Percentiles rank a stretch among this genome's conserved stretches.
Conservation (phyloP, 371 early-diverging fungal genomes). For the Mortierella sp. region DNA sequence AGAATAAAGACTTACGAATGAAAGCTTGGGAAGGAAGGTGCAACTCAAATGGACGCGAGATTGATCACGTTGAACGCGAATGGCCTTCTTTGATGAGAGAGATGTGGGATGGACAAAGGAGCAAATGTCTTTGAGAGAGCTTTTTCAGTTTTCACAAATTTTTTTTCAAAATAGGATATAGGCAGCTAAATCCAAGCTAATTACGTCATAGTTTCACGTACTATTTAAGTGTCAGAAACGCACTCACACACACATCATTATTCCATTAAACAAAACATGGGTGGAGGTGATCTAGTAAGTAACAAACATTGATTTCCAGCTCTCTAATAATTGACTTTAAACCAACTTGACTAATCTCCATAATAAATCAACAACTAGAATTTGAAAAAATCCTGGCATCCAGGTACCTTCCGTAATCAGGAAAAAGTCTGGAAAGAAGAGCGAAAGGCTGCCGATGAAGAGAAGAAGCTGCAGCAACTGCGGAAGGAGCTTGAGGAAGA, state of each 20-base stretch:
- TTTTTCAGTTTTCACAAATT: too few relatives aligned
- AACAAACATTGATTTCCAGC: constrained; percentile 7
- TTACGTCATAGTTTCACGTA: too few relatives aligned
- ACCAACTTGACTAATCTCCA: not conserved
- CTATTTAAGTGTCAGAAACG: too few relatives aligned
- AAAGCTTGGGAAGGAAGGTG: not conserved
- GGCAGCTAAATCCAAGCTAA: too few relatives aligned
- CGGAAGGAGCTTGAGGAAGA: constrained; percentile 94
- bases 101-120: constrained; percentile 5
- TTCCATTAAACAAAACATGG: constrained; percentile 61
- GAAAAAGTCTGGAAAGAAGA: constrained; percentile 95
- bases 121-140: too few relatives aligned
- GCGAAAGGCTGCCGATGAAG: constrained; percentile 85
- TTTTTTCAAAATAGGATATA: too few relatives aligned
- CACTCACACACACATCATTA: not conserved
- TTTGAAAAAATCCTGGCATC: constrained; percentile 98
- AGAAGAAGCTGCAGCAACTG: constrained; percentile 88
- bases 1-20: constrained; percentile 10
- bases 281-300: constrained; percentile 77
- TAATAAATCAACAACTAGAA: constrained; percentile 60
- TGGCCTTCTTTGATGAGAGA: not conserved
- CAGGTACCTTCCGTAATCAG: constrained; percentile 87
- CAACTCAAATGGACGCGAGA: constrained; percentile 16
- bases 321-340: not conserved
- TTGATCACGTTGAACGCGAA: constrained; percentile 15